These are phyloP conservation scores for Alternaria arborescens DNA, from an alignment of 2,329 filamentous ascomycete species.

Conservation along the genomic window DNA sequence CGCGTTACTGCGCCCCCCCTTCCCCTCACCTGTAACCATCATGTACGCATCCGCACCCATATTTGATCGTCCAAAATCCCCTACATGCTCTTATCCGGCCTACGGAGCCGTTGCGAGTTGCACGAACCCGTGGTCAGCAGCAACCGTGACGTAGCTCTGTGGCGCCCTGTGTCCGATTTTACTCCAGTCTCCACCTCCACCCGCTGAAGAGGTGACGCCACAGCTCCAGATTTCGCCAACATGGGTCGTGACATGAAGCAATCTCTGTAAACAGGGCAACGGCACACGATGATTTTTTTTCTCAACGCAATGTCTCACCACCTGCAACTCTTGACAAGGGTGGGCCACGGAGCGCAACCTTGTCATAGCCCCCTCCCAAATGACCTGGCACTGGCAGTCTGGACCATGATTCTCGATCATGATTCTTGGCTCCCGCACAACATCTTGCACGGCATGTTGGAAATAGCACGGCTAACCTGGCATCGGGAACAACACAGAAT, in stretches of 20 bases:
- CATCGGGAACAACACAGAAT: neutral
- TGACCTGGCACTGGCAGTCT: neutral
- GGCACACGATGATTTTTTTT: neutral
- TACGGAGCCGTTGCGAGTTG: neutral
- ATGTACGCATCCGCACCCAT: neutral
- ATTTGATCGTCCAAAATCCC: neutral
- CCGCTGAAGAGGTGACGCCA: conserved; percentile 12
- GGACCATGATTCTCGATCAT: neutral
- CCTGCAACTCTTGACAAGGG: neutral
- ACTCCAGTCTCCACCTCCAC: neutral
- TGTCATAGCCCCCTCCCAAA: no score
- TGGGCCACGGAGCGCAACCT: no score
- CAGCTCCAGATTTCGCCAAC: conserved; percentile 1
- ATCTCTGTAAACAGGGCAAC: conserved; percentile 13
- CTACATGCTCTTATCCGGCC: neutral
- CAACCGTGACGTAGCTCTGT: conserved; percentile 21
- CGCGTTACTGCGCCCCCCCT: conserved; percentile 8
- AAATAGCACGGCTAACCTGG: conserved; percentile 1
- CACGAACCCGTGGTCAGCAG: neutral
- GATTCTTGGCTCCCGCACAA: neutral
- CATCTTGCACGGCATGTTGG: neutral
- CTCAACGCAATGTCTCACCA: conserved; percentile 9
- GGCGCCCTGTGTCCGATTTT: neutral
- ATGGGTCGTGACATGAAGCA: conserved; percentile 4
- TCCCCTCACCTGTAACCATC: conserved; percentile 5